Conservation (phyloP, 345 rosid genomes). For the Hypericum androsaemum region DNA sequence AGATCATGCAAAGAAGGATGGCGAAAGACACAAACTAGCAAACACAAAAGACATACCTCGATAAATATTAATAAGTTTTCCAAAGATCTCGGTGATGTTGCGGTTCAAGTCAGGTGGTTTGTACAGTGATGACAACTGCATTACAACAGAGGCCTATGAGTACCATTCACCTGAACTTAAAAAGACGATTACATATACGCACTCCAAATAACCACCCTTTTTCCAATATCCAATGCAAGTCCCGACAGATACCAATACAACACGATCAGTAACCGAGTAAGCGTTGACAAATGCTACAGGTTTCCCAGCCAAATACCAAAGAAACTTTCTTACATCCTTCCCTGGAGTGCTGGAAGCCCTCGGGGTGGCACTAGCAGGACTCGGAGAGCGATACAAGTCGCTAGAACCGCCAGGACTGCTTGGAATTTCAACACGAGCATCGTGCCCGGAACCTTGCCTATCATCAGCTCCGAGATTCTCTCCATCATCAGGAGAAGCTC, state of each 20-base stretch:
- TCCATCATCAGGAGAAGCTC: conserved; percentile 25
- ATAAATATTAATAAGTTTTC: conserved; percentile 78
- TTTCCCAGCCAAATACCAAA: too few relatives aligned
- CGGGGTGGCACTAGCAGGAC: conserved; percentile 24
- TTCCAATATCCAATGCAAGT: too few relatives aligned
- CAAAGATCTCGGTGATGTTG: conserved; percentile 73
- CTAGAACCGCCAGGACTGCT: conserved; percentile 28
- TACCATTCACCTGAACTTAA: neutral
- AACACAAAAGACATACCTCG: conserved; percentile 40
- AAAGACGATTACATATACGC: too few relatives aligned
- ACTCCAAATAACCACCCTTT: too few relatives aligned
- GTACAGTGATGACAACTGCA: conserved; percentile 39
- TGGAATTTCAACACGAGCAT: conserved; percentile 12
- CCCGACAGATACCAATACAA: too few relatives aligned
- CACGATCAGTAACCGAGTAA: too few relatives aligned
- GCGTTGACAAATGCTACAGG: too few relatives aligned
- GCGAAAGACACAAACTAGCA: neutral
- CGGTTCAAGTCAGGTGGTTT: conserved; percentile 83
- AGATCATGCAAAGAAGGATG: conserved; percentile 3
- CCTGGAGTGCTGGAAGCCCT: conserved; percentile 24
- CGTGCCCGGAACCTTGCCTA: conserved; percentile 11
- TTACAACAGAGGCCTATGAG: conserved; percentile 6
- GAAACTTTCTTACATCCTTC: conserved; percentile 38
- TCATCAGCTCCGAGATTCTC: conserved; percentile 13
- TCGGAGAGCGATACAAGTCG: conserved; percentile 24